A percentile compares a stretch with the other conserved stretches of the same genome.
phyloP scores from a whole-genome alignment of 768 basidiomycete species.

The Termitomyces sp. region DNA sequence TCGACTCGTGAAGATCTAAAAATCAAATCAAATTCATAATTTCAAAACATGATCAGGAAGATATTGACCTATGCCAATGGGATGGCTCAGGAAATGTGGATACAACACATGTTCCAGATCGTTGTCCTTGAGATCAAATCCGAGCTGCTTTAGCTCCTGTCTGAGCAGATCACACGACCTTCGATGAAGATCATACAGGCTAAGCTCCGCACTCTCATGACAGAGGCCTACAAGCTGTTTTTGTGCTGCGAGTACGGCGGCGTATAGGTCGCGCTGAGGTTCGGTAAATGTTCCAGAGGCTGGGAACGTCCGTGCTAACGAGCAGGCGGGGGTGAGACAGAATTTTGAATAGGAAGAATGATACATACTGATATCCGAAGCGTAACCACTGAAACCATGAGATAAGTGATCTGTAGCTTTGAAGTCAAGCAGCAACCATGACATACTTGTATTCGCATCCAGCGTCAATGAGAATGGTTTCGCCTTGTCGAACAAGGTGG shows the following conservation, averaged over 20 bases:
- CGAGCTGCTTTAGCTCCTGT: conserved; percentile 74
- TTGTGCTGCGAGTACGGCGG: conserved; percentile 70
- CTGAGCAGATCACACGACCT: conserved; percentile 65
- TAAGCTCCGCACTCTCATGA: conserved; percentile 52
- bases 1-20: conserved; percentile 88
- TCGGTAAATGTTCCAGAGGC: conserved; percentile 75
- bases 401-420: neutral
- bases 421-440: neutral
- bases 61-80: conserved; percentile 79
- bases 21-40: neutral
- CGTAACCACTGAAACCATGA: conserved; percentile 72
- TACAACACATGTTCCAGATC: conserved; percentile 79
- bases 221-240: conserved; percentile 65
- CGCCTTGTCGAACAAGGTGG: conserved; percentile 64
- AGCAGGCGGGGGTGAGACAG: conserved; percentile 6
- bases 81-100: conserved; percentile 91
- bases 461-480: conserved; percentile 86
- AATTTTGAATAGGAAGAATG: neutral
- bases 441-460: conserved; percentile 89
- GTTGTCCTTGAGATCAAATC: conserved; percentile 57
- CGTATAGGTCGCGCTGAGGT: conserved; percentile 84
- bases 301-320: conserved; percentile 82
- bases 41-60: neutral
- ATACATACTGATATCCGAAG: conserved; percentile 87
- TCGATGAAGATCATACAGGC: conserved; percentile 76